Conservation (phyloP, 306 rosid genomes). For the Urtica urens region DNA sequence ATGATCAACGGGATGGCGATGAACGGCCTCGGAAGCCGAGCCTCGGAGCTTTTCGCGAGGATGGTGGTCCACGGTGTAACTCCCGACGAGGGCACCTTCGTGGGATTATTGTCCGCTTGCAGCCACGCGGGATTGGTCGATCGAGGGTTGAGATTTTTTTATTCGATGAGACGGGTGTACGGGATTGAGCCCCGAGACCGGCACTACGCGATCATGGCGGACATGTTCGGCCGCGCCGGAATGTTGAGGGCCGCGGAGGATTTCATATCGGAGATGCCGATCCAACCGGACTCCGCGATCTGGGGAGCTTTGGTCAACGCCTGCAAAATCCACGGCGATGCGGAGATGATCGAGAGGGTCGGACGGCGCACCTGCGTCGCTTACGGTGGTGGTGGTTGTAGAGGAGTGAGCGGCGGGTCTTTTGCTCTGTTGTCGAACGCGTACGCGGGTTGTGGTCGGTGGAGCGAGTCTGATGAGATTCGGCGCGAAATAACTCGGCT, state of each 20-base stretch:
- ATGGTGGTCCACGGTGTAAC: constrained; percentile 61
- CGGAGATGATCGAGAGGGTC: constrained; percentile 40
- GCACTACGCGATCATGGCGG: constrained; percentile 30
- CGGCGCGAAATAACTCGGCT: constrained; percentile 36
- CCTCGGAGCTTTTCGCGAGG: constrained; percentile 41
- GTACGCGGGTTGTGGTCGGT: constrained; percentile 49
- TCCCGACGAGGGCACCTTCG: constrained; percentile 57
- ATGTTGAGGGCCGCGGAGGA: constrained; percentile 50
- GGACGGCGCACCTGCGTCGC: constrained; percentile 28
- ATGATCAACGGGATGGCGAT: constrained; percentile 61
- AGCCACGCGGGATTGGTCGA: constrained; percentile 41
- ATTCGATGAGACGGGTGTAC: constrained; percentile 47
- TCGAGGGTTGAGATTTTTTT: constrained; percentile 38
- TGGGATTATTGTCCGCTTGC: constrained; percentile 59
- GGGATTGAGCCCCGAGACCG: constrained; percentile 17
- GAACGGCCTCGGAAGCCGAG: constrained; percentile 47
- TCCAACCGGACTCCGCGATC: constrained; percentile 30
- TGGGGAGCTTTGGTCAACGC: constrained; percentile 73
- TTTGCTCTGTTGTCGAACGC: constrained; percentile 55
- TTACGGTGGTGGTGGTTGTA: constrained; percentile 2
- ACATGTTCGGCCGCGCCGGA: constrained; percentile 44
- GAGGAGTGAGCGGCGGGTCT: constrained; percentile 39
- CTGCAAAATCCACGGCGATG: constrained; percentile 54
- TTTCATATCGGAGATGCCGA: constrained; percentile 30
- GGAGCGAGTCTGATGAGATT: constrained; percentile 60